Evolutionary conservation across 2,329 filamentous ascomycete genomes (phyloP), one percentile per base, ranked within the genome.

Genomic region (Clonostachys rhizophaga): DNA sequence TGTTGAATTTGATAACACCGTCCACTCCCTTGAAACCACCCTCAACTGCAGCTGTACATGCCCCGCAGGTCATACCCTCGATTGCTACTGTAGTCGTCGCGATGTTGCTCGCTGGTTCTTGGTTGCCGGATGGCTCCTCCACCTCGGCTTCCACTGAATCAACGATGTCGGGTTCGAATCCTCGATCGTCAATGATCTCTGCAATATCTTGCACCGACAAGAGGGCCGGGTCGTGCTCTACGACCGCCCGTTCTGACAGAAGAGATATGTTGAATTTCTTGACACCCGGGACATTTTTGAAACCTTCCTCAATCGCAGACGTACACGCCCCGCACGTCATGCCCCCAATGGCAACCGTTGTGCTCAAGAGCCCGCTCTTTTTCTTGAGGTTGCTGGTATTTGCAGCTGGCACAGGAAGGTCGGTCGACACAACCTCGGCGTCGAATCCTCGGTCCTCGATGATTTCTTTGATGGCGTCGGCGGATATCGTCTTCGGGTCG

Each of bases 31-130:
- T 81, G 67, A 99, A 94, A 5, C 87, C 90, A 44, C 81, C 78
- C 59, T 96, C 89, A 2, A 97, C 84, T 6, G 92, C 91, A 2
- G 92, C 92, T 1, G 94, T 97, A 67, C 94, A 99, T 40, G 94
- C 90, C 18, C 92, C 92, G 62, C 94, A 97, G 2, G 94, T 99
- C 94, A 99, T 99, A 44, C 94, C 94, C 55, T 94, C 89, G 47
- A 99, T 89, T 5, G 88, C 84, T 16, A 99, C 78, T 0, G 91
- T 97, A 0, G 91, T 96, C 1, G 83, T 89, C 48, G 85, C 75
- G 5, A 79, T 58, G 44, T 70, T 68, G 52, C 72, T 65, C 48
- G 62, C 62, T 50, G 63, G 57, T 50, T 61, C 65, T 44, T 66
- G 54, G 40, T 39, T 47, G 44, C 47, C 53, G 17, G 45, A 34